Conservation (phyloP, 1,284 basidiomycete genomes). For the Kwoniella shivajii region DNA sequence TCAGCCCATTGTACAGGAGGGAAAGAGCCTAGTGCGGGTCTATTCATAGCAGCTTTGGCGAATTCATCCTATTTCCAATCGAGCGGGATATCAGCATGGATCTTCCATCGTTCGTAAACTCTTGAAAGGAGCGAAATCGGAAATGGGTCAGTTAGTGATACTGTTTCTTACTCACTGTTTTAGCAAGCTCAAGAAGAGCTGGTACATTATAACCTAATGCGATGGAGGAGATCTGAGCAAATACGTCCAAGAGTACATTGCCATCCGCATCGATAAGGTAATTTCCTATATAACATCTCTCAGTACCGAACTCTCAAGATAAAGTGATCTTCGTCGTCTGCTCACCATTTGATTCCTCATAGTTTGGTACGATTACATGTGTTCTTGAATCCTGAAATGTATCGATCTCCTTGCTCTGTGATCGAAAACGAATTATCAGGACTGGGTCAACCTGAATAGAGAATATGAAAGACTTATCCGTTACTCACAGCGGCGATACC, state of each 20-base stretch:
- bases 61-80: slow-evolving; percentile 26
- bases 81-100: no score
- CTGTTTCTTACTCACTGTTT: slow-evolving; percentile 21
- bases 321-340: neutral
- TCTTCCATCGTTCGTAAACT: no score
- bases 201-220: slow-evolving; percentile 59
- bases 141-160: no score
- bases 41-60: slow-evolving; percentile 54
- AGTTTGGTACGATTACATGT: slow-evolving; percentile 53
- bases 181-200: slow-evolving; percentile 51
- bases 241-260: slow-evolving; percentile 60
- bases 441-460: neutral
- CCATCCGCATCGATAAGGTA: slow-evolving; percentile 61
- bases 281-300: slow-evolving; percentile 41
- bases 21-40: slow-evolving; percentile 61
- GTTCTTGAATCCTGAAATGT: slow-evolving; percentile 54
- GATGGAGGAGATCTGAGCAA: slow-evolving; percentile 58
- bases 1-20: slow-evolving; percentile 58
- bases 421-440: neutral
- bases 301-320: neutral
- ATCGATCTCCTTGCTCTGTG: slow-evolving; percentile 36
- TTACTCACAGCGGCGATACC: slow-evolving; percentile 25
- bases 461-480: neutral
- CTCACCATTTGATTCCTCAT: slow-evolving; percentile 42
- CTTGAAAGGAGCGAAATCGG: neutral